phyloP scores from a whole-genome alignment of 2,329 filamentous ascomycete genomes.

The Fusarium sp. region DNA sequence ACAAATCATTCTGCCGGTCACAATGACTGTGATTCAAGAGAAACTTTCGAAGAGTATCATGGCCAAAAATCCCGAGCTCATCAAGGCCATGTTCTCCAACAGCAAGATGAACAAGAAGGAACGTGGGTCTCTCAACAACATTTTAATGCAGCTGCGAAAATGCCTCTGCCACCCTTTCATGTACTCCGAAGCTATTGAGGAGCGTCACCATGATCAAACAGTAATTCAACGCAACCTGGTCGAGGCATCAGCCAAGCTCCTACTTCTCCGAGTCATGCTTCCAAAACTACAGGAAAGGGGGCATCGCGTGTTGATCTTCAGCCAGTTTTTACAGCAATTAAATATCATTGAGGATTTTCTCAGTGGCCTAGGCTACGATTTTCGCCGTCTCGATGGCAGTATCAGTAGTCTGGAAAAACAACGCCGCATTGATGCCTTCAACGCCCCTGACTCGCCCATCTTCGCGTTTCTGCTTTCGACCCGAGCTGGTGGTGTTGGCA shows the following conservation, averaged over 20 bases:
- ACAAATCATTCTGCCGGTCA: constrained; percentile 95
- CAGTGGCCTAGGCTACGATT: constrained; percentile 73
- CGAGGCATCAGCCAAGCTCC: constrained; percentile 89
- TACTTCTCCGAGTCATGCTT: constrained; percentile 83
- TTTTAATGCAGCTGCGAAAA: constrained; percentile 93
- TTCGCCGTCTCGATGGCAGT: constrained; percentile 85
- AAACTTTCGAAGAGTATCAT: constrained; percentile 94
- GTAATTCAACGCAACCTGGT: constrained; percentile 82
- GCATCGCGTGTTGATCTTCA: constrained; percentile 93
- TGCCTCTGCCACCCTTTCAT: constrained; percentile 96
- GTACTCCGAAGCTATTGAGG: constrained; percentile 90
- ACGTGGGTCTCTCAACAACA: constrained; percentile 86
- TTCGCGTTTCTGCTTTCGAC: constrained; percentile 96
- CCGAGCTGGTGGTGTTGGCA: constrained; percentile 92
- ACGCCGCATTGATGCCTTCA: constrained; percentile 92
- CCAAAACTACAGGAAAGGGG: constrained; percentile 86
- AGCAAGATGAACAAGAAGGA: constrained; percentile 73
- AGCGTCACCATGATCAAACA: constrained; percentile 69
- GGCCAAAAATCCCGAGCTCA: constrained; percentile 86
- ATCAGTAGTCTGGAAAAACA: constrained; percentile 88
- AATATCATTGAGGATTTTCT: constrained; percentile 94
- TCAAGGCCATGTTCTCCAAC: constrained; percentile 83
- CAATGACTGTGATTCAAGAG: constrained; percentile 92
- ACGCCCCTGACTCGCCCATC: constrained; percentile 79
- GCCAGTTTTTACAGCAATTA: constrained; percentile 89